Evolutionary conservation across 2,329 filamentous ascomycete species (phyloP), one percentile per base, ranked within the genome.

Genomic region (Diaporthe capsici): DNA sequence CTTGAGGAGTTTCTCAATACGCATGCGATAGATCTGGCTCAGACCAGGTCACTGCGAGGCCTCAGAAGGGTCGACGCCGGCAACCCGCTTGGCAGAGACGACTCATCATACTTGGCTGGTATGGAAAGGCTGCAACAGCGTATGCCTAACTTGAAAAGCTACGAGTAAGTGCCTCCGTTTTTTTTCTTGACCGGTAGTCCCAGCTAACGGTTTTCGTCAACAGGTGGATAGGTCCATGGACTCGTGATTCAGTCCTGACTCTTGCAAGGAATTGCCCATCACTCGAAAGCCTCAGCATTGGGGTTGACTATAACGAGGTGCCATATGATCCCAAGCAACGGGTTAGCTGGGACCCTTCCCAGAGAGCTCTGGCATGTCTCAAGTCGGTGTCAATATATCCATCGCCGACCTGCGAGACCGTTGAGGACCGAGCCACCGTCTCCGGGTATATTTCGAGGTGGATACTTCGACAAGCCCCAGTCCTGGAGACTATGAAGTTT

Each of bases 241-340:
- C 12, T 22, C 57, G 34, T 42, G 47, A 63, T n/a, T 22, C 31
- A 8, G 31, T 73, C n/a, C 20, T 44, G 34, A 55, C 47, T 1
- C 34, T 65, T 0, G 58, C 34, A 13, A 51, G n/a, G 47, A 63
- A 63, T 17, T 73, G 71, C 20, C 47, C 37, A 31, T 63, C 25
- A 22, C 57, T 73, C 44, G 71, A 73, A 28, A 65, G 71, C 34
- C 57, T 63, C 28, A 28, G 8, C 28, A 61, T 72, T 34, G 44
- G 57, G 28, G 22, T n/a, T 10, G n/a, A 39, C 37, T 63, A 47
- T 42, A 28, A 55, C 3, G 57, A 63, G 15, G 39, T 15, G 31
- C 34, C 44, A 9, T 51, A 39, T n/a, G 13, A 63, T 8, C 7
- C 37, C 31, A 42, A 9, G 12, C n/a, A 49, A 53, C 44, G 31